Evolutionary conservation across 371 early-diverging fungal genomes (phyloP).

Genomic region (Chytridium lagenaria): DNA sequence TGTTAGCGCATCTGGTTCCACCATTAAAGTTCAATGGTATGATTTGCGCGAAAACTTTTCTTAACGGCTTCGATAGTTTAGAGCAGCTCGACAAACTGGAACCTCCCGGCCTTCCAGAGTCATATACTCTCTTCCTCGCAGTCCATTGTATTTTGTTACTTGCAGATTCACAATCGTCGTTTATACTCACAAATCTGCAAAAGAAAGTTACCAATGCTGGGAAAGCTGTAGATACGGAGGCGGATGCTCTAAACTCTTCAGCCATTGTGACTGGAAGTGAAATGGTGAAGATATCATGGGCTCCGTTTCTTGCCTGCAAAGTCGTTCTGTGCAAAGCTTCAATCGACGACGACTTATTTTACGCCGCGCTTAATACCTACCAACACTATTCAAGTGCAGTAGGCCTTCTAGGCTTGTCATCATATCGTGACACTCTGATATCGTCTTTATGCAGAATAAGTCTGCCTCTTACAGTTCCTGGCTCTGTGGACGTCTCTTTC

Average conservation of each 20-base stretch:
- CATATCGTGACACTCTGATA: conserved; percentile 86
- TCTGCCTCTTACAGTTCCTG: conserved; percentile 39
- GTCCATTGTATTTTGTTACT: conserved; percentile 70
- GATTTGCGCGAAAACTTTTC: not conserved
- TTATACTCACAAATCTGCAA: conserved; percentile 66
- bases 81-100: conserved; percentile 89
- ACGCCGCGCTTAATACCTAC: conserved; percentile 70
- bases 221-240: not conserved
- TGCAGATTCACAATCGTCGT: conserved; percentile 74
- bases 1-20: conserved; percentile 3
- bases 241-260: conserved; percentile 31
- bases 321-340: conserved; percentile 73
- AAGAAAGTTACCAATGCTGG: conserved; percentile 22
- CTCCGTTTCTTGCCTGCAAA: conserved; percentile 80
- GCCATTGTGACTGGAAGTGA: conserved; percentile 73
- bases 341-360: conserved; percentile 87
- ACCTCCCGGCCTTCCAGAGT: conserved; percentile 85
- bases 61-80: not conserved
- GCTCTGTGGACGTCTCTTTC: conserved; percentile 31
- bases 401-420: conserved; percentile 79
- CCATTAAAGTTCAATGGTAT: not conserved
- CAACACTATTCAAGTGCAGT: conserved; percentile 81
- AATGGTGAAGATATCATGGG: conserved; percentile 84
- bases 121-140: conserved; percentile 82
- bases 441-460: conserved; percentile 77